phyloP scores from a whole-genome alignment of 2,329 filamentous ascomycete species.

The Alternaria ethzedia region DNA sequence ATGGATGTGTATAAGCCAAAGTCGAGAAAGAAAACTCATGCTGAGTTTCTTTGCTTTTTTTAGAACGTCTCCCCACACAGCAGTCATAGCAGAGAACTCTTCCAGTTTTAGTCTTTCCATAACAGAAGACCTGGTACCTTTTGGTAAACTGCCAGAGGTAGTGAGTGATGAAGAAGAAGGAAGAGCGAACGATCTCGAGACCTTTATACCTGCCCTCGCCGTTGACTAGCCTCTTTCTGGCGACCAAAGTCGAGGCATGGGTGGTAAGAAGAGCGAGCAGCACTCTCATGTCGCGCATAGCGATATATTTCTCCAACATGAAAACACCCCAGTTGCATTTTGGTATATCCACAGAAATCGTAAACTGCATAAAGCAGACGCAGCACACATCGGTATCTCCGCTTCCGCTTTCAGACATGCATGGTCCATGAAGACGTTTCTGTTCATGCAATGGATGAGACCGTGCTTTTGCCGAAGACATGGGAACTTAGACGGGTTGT shows the following conservation, averaged over 20 bases:
- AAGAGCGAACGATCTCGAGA: rapidly evolving
- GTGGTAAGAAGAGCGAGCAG: not conserved
- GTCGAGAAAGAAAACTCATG: too few relatives aligned
- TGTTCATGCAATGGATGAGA: rapidly evolving
- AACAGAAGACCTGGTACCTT: not conserved
- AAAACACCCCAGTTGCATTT: not conserved
- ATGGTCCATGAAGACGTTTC: rapidly evolving
- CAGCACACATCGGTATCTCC: rapidly evolving
- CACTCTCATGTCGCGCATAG: too few relatives aligned
- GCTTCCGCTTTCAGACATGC: not conserved
- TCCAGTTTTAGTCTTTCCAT: not conserved
- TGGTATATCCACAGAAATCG: not conserved
- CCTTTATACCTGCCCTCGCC: not conserved
- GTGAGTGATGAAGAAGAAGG: not conserved
- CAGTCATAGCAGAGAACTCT: not conserved
- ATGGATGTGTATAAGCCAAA: too few relatives aligned
- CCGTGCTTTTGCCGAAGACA: not conserved
- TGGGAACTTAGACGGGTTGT: rapidly evolving
- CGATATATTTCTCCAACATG: not conserved
- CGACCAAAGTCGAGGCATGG: not conserved
- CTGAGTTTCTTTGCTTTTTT: too few relatives aligned
- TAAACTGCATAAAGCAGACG: not conserved
- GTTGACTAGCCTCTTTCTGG: not conserved
- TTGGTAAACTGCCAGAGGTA: not conserved
- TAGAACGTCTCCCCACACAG: not conserved